Conservation (phyloP, 495 filamentous ascomycete genomes). For the Xylaria flabelliformis region DNA sequence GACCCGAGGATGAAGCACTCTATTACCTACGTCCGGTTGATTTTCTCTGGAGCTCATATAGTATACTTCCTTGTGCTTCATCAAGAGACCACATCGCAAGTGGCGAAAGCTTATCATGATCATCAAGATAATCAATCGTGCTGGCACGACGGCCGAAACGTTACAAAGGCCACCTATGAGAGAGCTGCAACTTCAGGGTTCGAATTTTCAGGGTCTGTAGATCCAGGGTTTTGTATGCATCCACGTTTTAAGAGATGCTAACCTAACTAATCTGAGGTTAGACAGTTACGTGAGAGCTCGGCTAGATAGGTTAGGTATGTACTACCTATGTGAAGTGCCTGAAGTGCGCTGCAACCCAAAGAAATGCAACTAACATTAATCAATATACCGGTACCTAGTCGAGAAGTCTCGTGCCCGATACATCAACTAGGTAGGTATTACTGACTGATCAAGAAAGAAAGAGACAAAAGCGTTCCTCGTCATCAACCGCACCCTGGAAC, state of each 20-base stretch:
- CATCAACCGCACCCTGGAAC: neutral
- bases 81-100: constrained; percentile 1
- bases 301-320: neutral
- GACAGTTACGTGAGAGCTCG: neutral
- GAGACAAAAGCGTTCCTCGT: neutral
- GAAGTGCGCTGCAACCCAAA: neutral
- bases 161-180: neutral
- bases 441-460: neutral
- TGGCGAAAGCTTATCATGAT: constrained; percentile 1
- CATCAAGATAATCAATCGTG: neutral
- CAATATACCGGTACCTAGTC: neutral
- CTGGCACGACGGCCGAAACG: constrained; percentile 8
- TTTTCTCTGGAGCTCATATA: neutral
- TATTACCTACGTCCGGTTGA: neutral
- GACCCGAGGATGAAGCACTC: neutral
- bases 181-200: constrained; percentile 23
- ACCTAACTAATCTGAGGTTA: neutral
- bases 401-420: neutral
- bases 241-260: neutral
- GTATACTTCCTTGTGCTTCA: neutral
- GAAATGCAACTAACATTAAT: constrained; percentile 2
- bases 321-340: neutral
- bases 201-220: neutral
- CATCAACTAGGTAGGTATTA: neutral
- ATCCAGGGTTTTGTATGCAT: constrained; percentile 17